phyloP scores from a whole-genome alignment of 176 grass and related monocot genomes.

The Oryza meyeriana region DNA sequence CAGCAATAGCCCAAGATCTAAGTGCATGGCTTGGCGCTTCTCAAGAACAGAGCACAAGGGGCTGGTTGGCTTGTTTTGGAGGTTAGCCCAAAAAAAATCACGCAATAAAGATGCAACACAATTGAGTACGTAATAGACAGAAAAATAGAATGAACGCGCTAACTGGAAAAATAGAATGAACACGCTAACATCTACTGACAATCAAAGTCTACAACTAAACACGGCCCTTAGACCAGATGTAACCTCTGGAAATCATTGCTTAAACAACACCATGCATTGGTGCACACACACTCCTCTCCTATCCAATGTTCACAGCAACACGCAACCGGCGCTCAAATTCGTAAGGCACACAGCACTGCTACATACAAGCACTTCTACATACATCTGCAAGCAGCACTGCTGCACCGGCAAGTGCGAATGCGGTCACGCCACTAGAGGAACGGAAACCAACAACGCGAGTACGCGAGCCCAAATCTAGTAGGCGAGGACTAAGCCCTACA shows the following conservation, averaged over 20 bases:
- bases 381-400: not conserved
- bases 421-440: not conserved
- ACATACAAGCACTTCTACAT: not conserved
- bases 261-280: not conserved
- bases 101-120: not conserved
- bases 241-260: not conserved
- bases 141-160: not conserved
- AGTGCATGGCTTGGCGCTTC: not conserved
- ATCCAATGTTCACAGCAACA: not conserved
- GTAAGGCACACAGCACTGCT: not conserved
- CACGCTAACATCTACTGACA: not conserved
- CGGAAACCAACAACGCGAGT: not conserved
- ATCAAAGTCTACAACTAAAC: slow-evolving; percentile 6
- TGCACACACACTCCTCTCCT: not conserved
- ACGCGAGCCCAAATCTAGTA: not conserved
- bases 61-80: not conserved
- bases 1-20: not conserved
- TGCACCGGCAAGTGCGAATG: not conserved
- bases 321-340: not conserved
- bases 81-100: not conserved
- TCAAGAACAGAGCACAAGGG: not conserved
- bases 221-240: not conserved
- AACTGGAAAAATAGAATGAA: not conserved
- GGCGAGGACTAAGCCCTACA: slow-evolving; percentile 37
- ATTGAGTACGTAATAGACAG: not conserved